phyloP scores from a whole-genome alignment of 176 grass and related monocot genomes.

The Ensete ventricosum region DNA sequence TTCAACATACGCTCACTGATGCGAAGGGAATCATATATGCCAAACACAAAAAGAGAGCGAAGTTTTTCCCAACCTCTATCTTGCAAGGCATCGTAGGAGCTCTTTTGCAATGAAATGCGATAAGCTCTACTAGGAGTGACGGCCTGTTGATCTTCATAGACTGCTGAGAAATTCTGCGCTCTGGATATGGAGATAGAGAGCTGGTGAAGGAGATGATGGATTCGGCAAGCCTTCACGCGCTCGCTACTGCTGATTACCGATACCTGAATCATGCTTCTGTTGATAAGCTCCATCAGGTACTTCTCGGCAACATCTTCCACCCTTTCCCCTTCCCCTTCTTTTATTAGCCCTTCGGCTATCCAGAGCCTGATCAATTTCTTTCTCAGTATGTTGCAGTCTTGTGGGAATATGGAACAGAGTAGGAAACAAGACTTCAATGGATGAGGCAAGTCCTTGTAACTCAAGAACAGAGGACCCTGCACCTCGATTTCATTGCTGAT shows the following conservation, averaged over 20 bases:
- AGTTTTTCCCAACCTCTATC: neutral
- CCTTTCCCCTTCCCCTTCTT: conserved; percentile 22
- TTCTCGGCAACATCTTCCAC: conserved; percentile 40
- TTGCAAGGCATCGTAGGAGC: neutral
- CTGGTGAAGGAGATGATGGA: conserved; percentile 37
- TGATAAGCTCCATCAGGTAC: conserved; percentile 40
- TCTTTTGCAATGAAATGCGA: conserved; percentile 10
- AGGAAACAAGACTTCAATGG: conserved; percentile 40
- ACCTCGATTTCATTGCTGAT: conserved; percentile 6
- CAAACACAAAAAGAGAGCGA: neutral
- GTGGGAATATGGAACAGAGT: conserved; percentile 31
- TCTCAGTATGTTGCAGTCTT: conserved; percentile 16
- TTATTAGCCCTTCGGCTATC: conserved; percentile 40
- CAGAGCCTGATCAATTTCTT: conserved; percentile 39
- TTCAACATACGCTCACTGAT: conserved; percentile 8
- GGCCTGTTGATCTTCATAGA: conserved; percentile 5
- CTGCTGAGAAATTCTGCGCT: conserved; percentile 25
- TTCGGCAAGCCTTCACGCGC: conserved; percentile 28
- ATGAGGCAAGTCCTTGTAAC: conserved; percentile 28
- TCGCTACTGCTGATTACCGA: conserved; percentile 12
- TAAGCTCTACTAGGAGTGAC: neutral
- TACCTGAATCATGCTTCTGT: conserved; percentile 29
- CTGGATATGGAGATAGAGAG: conserved; percentile 25
- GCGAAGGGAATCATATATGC: conserved; percentile 1
- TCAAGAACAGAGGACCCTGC: conserved; percentile 23